Conservation (phyloP, 345 rosid genomes). For the Acer saccharum region DNA sequence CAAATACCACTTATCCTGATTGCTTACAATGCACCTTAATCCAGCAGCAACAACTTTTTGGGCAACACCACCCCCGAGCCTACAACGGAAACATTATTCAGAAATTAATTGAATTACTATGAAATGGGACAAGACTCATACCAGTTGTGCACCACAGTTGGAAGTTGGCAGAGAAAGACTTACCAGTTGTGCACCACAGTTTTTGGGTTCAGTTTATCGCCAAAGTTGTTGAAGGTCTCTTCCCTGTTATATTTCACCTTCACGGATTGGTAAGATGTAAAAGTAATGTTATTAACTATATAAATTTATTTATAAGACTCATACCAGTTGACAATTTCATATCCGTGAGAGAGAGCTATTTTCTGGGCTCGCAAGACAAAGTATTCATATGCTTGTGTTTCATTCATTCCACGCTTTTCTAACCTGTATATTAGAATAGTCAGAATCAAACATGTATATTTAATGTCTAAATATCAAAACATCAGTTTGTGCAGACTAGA, state of each 20-base stretch:
- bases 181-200: conserved; percentile 84
- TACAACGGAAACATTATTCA: conserved; percentile 25
- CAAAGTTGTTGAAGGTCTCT: conserved; percentile 78
- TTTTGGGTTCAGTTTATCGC: conserved; percentile 52
- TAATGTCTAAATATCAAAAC: background rate
- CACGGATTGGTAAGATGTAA: conserved; percentile 17
- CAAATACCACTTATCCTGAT: conserved; percentile 77
- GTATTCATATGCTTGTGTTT: conserved; percentile 61
- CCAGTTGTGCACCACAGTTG: too few relatives aligned
- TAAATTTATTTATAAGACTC: background rate
- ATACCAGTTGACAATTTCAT: conserved; percentile 69
- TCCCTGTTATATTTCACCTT: conserved; percentile 53
- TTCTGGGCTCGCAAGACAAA: conserved; percentile 66
- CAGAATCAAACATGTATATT: conserved; percentile 10
- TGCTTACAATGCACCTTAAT: conserved; percentile 72
- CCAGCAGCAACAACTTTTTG: conserved; percentile 58
- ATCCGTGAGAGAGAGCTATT: conserved; percentile 66
- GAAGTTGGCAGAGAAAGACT: conserved; percentile 6
- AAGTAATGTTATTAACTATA: background rate
- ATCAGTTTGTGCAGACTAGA: background rate
- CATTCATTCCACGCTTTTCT: conserved; percentile 40
- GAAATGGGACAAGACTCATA: too few relatives aligned
- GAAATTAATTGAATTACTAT: too few relatives aligned
- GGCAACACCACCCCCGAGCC: conserved; percentile 76
- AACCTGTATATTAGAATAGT: conserved; percentile 43